Conservation (phyloP, 2,329 filamentous ascomycete genomes). For the Geosmithia flava region DNA sequence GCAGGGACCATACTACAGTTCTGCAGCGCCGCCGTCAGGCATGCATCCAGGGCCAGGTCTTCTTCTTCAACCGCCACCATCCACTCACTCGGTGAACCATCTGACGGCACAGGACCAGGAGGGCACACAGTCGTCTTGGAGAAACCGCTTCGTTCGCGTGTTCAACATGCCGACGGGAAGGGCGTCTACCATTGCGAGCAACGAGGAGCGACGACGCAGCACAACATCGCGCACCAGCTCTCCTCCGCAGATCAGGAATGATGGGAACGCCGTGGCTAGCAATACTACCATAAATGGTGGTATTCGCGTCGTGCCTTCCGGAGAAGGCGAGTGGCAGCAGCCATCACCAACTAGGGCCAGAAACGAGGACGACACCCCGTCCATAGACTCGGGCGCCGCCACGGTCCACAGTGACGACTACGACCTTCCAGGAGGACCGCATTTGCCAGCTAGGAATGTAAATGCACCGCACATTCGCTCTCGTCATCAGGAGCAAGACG, state of each 20-base stretch:
- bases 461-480: too few species aligned
- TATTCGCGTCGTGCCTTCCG: too few species aligned
- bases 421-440: constrained; percentile 3
- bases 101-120: background rate
- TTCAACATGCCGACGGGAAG: constrained; percentile 17
- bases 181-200: constrained; percentile 18
- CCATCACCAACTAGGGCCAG: too few species aligned
- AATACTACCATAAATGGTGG: too few species aligned
- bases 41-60: too few species aligned
- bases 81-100: background rate
- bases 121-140: constrained; percentile 7
- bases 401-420: constrained; percentile 25
- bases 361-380: constrained; percentile 3
- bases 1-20: background rate
- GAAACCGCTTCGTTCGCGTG: constrained; percentile 11
- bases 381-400: constrained; percentile 15
- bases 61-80: background rate
- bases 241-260: background rate
- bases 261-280: too few species aligned
- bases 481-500: too few species aligned
- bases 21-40: too few species aligned
- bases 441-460: too few species aligned
- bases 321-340: too few species aligned
- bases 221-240: background rate
- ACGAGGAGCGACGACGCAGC: background rate